Evolutionary conservation across 2,329 filamentous ascomycete species (phyloP), one percentile per base, ranked within the genome.

Genomic region (Alternaria brassicae): DNA sequence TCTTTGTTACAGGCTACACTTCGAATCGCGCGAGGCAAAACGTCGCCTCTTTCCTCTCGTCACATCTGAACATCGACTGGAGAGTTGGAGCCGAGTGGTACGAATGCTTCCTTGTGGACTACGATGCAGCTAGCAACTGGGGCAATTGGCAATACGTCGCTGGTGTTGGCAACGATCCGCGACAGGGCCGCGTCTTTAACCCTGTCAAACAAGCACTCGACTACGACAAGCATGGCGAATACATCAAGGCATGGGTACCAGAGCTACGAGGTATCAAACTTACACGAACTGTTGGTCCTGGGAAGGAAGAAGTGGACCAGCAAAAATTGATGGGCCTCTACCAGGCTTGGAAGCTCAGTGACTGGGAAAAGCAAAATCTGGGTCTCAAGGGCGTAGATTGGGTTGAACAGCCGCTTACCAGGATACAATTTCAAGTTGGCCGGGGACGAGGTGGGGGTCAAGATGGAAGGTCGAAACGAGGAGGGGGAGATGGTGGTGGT

Each of bases 61-160:
- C 91, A 65, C 89, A 92, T 61, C 80, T 93, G 3, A 83, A 84
- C 1, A 87, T 94, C 21, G 91, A 94, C 75, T 95, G 91, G 91
- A 85, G 90, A 0, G 83, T 91, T 13, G 91, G 91, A 0, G 91
- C 91, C 0, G 91, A 93, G 73, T 94, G 90, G 89, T 94, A 93
- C 71, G 91, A 94, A 73, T 86, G 84, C 72, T 80, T 90, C 71
- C 82, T 93, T 3, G 81, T 89, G 28, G 91, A 95, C 72, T 92
- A 93, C 72, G 91, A 94, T 66, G 84, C 90, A 0, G 87, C 85
- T 13, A 89, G 84, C 59, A 93, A 93, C 66, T 94, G 90, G 90
- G 88, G 88, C 9, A 93, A 92, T 69, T 93, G 91, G 91, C 90
- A 93, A 74, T 94, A 94, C 61, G 86, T 91, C 0, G 85, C 91